Percentiles rank a stretch among this genome's conserved stretches.
Conservation (phyloP, 306 rosid species). For the Notholithocarpus densiflorus region DNA sequence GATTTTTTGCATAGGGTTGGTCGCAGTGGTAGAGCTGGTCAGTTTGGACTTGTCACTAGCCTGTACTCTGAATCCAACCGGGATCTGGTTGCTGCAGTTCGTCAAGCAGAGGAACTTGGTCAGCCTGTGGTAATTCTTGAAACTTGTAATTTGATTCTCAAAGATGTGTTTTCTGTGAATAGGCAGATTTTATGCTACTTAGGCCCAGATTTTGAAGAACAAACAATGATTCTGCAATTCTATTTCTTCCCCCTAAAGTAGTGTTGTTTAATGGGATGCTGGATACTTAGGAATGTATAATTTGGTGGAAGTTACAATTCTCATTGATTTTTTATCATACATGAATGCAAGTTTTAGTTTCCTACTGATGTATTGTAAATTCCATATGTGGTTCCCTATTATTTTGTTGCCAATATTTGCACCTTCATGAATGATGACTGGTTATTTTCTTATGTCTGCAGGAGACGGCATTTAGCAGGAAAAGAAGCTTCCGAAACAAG, state of each 20-base stretch:
- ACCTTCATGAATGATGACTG: constrained; percentile 1
- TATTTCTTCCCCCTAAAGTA: background rate
- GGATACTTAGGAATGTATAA: background rate
- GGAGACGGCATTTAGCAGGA: constrained; percentile 97
- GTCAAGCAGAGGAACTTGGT: constrained; percentile 65
- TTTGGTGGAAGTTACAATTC: background rate
- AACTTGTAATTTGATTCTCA: background rate
- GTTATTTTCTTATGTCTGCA: constrained; percentile 33
- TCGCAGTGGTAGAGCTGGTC: constrained; percentile 93
- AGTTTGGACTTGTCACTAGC: constrained; percentile 78
- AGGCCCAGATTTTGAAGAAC: background rate
- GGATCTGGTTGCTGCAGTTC: constrained; percentile 82
- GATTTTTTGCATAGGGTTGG: constrained; percentile 93
- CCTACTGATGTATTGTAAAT: constrained; percentile 2
- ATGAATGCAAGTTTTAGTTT: background rate
- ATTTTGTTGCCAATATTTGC: constrained; percentile 11
- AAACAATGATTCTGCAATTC: background rate
- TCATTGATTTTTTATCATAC: background rate
- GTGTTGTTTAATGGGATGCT: background rate
- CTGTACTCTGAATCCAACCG: constrained; percentile 74
- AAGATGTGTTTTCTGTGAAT: background rate
- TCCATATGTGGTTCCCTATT: background rate
- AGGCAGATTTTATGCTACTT: constrained; percentile 5
- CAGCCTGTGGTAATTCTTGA: constrained; percentile 69
- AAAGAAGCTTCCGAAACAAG: constrained; percentile 93